Conservation (phyloP, 2,329 filamentous ascomycete genomes). For the Claviceps sp. region DNA sequence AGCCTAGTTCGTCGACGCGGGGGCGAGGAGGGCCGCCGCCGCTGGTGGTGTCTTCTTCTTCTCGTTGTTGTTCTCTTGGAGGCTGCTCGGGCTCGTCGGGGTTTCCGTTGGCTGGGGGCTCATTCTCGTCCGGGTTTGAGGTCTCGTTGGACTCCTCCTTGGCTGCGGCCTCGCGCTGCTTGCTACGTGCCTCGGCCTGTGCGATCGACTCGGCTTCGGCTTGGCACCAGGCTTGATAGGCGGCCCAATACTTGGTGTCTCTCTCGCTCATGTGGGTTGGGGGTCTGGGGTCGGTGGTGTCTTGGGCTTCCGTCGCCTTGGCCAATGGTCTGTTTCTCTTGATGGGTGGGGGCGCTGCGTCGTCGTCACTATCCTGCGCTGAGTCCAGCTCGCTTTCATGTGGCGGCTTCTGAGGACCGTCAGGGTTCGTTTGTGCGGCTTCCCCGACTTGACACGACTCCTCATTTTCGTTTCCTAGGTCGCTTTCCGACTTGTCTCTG, state of each 20-base stretch:
- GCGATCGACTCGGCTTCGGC: too few species aligned
- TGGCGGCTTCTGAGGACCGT: conserved; percentile 14
- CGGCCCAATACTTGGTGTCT: too few species aligned
- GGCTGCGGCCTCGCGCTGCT: conserved; percentile 2
- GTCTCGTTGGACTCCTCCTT: conserved; percentile 6
- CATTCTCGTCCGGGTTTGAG: too few species aligned
- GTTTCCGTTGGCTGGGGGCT: too few species aligned
- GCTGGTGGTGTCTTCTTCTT: conserved; percentile 13
- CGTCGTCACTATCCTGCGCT: conserved; percentile 31
- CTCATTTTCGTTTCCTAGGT: conserved; percentile 14
- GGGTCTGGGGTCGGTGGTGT: too few species aligned
- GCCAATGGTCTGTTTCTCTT: conserved; percentile 37
- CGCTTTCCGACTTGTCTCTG: conserved; percentile 20
- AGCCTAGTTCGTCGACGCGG: conserved; percentile 77
- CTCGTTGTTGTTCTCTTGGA: conserved; percentile 7
- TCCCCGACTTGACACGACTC: conserved; percentile 9
- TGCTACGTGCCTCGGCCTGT: too few species aligned
- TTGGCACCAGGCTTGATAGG: too few species aligned
- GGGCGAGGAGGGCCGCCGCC: conserved; percentile 28
- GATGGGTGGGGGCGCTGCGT: conserved; percentile 76
- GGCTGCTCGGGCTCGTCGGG: conserved; percentile 10
- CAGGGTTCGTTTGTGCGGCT: conserved; percentile 16
- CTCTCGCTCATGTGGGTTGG: too few species aligned
- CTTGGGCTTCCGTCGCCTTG: conserved; percentile 11
- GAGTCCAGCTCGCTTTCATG: background rate